Base-by-base conservation (phyloP, 768 basidiomycete genomes). In the Tylopilus plumbeoviolaceoides region DNA sequence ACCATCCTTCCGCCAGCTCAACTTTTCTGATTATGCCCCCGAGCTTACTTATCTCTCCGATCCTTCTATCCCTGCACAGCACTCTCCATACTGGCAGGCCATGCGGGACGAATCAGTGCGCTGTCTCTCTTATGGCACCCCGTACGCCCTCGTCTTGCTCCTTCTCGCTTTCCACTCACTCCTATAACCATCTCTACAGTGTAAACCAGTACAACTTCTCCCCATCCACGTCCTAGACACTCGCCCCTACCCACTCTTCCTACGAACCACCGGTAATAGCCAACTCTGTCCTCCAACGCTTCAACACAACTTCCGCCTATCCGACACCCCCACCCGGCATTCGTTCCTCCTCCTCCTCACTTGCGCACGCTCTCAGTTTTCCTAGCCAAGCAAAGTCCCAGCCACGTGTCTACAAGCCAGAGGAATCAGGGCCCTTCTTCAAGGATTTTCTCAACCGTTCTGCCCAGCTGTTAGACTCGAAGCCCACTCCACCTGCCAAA, bases 241-340 rank as follows among this genome's bases (percentile, higher is more conserved):
- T 73, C 21, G 59, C 67, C 10, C 71, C 73, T 42, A 67, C 72
- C 71, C 40, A 75, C n/a, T 78, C 82, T 1, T 73, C 70, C 11
- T 87, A 80, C 59, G 76, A 80, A 44, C 75, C 82, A 1, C 76
- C 72, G 9, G 66, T 80, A 0, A 81, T 89, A 60, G 80, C 87
- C 0, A 82, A 82, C 51, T 80, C 85, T 3, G 60, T 91, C 21
- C 76, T 89, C 48, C 85, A 85, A 51, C 79, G 80, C 14, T 77
- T 80, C 30, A 68, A 75, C 4, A 83, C 87, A n/a, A 75, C 75
- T 17, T 73, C 76, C 4, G 77, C 81, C 2, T 90, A 90, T 69
- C 87, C 87, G 3, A 87, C 87, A 3, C 85, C 87, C 1, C 75
- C 77, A 17, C 84, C 85, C 1, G 77, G 78, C 12, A 81, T 87